These are phyloP conservation scores for Austropuccinia psidii DNA, from an alignment of 1,284 basidiomycete genomes.

Conservation along the genomic window DNA sequence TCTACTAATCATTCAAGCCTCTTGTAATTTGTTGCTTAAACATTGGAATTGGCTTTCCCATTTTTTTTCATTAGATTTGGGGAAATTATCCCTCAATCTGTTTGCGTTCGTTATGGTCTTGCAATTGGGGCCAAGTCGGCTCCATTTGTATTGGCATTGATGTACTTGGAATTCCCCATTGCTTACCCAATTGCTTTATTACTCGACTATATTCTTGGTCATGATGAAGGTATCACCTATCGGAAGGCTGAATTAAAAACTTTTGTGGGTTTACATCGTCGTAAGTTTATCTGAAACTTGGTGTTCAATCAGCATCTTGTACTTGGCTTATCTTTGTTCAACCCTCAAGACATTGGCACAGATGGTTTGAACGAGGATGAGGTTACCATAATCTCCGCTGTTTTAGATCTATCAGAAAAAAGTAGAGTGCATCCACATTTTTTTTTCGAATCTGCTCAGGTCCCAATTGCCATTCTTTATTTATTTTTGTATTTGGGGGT, in stretches of 20 bases:
- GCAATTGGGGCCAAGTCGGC: constrained; percentile 52
- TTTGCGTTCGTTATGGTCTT: constrained; percentile 52
- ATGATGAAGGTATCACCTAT: constrained; percentile 50
- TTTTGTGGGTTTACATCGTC: constrained; percentile 49
- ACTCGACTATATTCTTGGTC: constrained; percentile 51
- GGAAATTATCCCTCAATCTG: constrained; percentile 49
- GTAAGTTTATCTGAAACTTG: constrained; percentile 33
- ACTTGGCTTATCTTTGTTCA: background rate
- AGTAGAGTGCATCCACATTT: background rate
- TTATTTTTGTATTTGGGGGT: no score
- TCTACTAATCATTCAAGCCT: background rate
- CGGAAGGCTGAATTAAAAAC: constrained; percentile 49
- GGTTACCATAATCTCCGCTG: constrained; percentile 44
- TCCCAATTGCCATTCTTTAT: background rate
- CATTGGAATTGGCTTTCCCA: no score
- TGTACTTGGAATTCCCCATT: constrained; percentile 50
- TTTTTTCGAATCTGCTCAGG: constrained; percentile 38
- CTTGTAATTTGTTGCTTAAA: no score
- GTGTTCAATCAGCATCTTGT: background rate
- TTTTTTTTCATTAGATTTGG: constrained; percentile 42
- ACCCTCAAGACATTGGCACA: constrained; percentile 42
- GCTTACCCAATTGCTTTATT: constrained; percentile 49
- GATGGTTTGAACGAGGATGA: constrained; percentile 48
- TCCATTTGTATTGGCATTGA: constrained; percentile 50
- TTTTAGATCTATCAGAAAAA: constrained; percentile 33